These are phyloP conservation scores for Hyaloscypha finlandica DNA, from an alignment of 495 filamentous ascomycete genomes.

Conservation along the genomic window DNA sequence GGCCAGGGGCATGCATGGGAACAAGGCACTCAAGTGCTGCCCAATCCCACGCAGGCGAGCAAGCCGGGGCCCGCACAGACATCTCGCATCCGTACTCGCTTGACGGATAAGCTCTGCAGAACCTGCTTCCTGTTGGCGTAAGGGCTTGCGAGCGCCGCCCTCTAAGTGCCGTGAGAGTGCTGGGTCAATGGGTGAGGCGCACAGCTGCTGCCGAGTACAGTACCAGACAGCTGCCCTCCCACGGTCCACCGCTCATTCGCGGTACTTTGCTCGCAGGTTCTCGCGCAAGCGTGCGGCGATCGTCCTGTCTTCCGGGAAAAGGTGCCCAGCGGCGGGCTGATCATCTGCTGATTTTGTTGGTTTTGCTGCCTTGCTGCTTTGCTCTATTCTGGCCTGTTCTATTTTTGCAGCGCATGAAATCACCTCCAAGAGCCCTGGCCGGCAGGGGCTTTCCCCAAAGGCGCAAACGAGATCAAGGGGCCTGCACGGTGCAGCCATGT, in stretches of 20 bases:
- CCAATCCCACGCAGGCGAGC: conserved; percentile 26
- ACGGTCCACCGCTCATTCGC: conserved; percentile 25
- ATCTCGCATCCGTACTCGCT: conserved; percentile 5
- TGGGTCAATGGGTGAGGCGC: background rate
- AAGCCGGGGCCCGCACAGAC: conserved; percentile 18
- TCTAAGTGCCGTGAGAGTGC: background rate
- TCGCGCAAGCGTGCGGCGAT: background rate
- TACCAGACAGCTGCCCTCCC: background rate
- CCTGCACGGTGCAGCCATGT: conserved; percentile 2
- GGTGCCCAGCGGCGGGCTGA: background rate
- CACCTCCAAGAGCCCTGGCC: background rate
- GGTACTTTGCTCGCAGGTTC: background rate
- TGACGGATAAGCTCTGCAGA: conserved; percentile 21
- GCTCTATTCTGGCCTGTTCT: background rate
- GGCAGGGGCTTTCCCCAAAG: background rate
- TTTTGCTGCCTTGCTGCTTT: background rate
- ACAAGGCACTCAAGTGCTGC: conserved; percentile 24
- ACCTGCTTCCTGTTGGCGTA: background rate
- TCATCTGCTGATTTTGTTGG: background rate
- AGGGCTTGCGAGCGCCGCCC: background rate
- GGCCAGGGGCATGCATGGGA: conserved; percentile 13
- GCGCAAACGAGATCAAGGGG: conserved; percentile 25
- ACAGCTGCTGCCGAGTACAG: conserved; percentile 14
- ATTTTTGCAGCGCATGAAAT: conserved; percentile 10
- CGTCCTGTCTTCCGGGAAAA: background rate